Evolutionary conservation across 305 asterid species (phyloP).

Genomic region (Fraxinus paxiana): DNA sequence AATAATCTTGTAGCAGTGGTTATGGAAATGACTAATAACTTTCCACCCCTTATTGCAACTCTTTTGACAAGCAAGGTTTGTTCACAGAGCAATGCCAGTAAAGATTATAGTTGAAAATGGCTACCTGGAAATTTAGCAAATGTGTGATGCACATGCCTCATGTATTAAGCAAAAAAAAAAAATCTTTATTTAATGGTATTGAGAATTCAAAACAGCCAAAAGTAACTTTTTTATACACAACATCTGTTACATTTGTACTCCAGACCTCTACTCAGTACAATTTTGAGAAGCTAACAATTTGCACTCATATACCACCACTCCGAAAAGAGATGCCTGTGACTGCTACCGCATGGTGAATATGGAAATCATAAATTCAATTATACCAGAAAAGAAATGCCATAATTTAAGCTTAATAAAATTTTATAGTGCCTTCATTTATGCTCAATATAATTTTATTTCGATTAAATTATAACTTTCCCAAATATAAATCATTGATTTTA

Average conservation of each 20-base stretch:
- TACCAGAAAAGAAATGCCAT: not conserved
- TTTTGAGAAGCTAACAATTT: not conserved
- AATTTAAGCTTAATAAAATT: constrained; percentile 1
- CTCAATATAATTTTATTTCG: not conserved
- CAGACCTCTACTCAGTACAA: not conserved
- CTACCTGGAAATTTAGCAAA: not conserved
- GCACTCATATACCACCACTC: not conserved
- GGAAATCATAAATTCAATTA: not conserved
- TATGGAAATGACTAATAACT: not conserved
- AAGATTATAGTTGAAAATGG: not conserved
- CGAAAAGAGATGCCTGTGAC: not conserved
- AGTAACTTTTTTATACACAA: not conserved
- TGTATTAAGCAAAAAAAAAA: not conserved
- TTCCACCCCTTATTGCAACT: not conserved
- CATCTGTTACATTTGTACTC: not conserved
- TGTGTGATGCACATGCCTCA: not conserved
- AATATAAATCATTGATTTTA: not conserved
- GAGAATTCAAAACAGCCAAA: not conserved
- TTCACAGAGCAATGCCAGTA: not conserved
- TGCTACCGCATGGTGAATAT: constrained; percentile 11
- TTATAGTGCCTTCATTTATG: not conserved
- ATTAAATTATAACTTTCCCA: not conserved
- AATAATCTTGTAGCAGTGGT: not conserved
- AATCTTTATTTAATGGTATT: not conserved
- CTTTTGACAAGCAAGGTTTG: not conserved